phyloP scores from a whole-genome alignment of 345 rosid species.

The Microthlaspi erraticum region DNA sequence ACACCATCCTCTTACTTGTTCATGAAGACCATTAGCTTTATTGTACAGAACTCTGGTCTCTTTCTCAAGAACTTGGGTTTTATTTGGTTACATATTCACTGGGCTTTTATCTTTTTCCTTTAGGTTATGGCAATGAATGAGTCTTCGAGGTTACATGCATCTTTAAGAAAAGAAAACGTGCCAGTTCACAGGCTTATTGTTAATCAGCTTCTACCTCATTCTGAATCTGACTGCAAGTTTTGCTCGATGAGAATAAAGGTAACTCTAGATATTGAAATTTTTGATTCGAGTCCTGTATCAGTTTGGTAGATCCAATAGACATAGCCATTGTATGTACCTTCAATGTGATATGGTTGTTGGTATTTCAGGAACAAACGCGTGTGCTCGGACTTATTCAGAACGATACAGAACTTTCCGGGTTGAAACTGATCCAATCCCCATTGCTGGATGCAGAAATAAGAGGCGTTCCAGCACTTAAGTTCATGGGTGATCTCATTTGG shows the following conservation, averaged over 20 bases:
- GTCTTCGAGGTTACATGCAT: conserved; percentile 71
- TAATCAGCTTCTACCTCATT: conserved; percentile 71
- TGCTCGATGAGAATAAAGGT: conserved; percentile 75
- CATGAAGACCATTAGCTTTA: not conserved
- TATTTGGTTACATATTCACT: conserved; percentile 19
- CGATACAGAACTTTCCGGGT: conserved; percentile 57
- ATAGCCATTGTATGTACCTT: conserved; percentile 9
- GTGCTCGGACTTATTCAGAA: conserved; percentile 59
- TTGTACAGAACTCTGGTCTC: not conserved
- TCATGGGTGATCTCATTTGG: conserved; percentile 75
- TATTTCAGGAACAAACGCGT: conserved; percentile 67
- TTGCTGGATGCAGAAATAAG: conserved; percentile 76
- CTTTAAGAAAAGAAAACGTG: conserved; percentile 70
- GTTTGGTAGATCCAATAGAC: no score
- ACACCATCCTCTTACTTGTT: conserved; percentile 33
- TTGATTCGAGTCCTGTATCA: no score
- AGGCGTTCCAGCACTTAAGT: conserved; percentile 81
- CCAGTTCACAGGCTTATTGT: conserved; percentile 68
- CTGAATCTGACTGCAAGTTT: conserved; percentile 70
- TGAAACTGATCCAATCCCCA: conserved; percentile 60
- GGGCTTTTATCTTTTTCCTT: conserved; percentile 24
- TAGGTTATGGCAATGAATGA: conserved; percentile 79
- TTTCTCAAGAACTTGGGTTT: not conserved
- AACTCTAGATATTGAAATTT: no score
- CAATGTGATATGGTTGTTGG: conserved; percentile 28